phyloP scores from a whole-genome alignment of 768 basidiomycete genomes.

The Chalciporus sphaerocephalus region DNA sequence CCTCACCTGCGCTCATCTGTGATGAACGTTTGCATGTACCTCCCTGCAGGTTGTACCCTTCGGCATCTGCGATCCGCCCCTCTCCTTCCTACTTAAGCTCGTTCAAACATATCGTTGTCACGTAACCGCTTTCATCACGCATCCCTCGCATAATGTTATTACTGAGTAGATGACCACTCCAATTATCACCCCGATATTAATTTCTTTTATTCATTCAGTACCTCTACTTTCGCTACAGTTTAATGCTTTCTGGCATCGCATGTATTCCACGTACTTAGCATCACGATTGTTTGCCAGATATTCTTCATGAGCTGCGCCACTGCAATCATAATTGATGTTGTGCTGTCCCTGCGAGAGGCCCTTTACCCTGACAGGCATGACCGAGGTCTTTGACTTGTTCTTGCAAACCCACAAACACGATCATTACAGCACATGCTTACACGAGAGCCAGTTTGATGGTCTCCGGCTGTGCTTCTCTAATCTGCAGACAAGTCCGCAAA shows the following conservation, averaged over 20 bases:
- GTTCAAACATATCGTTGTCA: constrained; percentile 36
- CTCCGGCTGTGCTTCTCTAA: neutral
- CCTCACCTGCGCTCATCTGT: constrained; percentile 12
- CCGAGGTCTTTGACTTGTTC: constrained; percentile 15
- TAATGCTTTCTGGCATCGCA: constrained; percentile 30
- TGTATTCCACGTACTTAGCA: constrained; percentile 21
- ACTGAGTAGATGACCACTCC: constrained; percentile 26
- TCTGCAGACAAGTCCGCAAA: neutral
- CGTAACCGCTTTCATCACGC: constrained; percentile 36
- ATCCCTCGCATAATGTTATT: constrained; percentile 31
- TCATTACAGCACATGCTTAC: neutral
- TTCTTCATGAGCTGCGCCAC: constrained; percentile 6
- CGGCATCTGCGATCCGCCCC: constrained; percentile 29
- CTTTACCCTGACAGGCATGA: neutral
- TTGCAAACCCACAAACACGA: neutral
- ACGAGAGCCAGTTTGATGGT: neutral
- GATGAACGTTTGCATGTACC: constrained; percentile 18
- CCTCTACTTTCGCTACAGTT: constrained; percentile 21
- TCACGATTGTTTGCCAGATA: constrained; percentile 3
- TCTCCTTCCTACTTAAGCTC: constrained; percentile 16
- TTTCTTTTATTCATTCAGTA: constrained; percentile 30
- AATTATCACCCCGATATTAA: constrained; percentile 31
- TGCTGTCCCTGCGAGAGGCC: neutral
- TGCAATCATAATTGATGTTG: constrained; percentile 5
- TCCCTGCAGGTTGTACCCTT: constrained; percentile 11